Evolutionary conservation across 2,329 filamentous ascomycete genomes (phyloP).

Genomic region (Mollisia scopiformis): DNA sequence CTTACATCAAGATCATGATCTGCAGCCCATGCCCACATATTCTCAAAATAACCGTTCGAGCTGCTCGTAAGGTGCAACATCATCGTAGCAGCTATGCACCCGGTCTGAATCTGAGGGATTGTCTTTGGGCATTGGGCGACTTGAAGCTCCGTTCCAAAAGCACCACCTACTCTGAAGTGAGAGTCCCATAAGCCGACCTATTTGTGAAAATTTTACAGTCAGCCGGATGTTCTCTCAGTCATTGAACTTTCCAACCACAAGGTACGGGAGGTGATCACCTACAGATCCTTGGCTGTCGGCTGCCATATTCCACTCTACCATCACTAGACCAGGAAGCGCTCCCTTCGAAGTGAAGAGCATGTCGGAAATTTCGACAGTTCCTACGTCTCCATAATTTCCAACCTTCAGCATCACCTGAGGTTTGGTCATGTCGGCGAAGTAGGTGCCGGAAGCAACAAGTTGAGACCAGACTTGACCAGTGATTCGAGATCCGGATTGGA

Average conservation of each 20-base stretch:
- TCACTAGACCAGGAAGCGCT: constrained; percentile 38
- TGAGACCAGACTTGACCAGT: constrained; percentile 46
- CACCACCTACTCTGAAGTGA: constrained; percentile 43
- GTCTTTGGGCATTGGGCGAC: constrained; percentile 36
- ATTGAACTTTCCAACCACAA: too few species aligned
- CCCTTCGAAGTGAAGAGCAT: constrained; percentile 46
- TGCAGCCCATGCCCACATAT: constrained; percentile 26
- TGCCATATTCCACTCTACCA: constrained; percentile 44
- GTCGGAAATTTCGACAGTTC: constrained; percentile 44
- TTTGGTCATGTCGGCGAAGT: constrained; percentile 42
- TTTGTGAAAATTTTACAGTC: too few species aligned
- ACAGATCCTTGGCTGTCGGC: constrained; percentile 35
- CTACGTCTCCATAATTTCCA: constrained; percentile 45
- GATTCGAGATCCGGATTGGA: too few species aligned
- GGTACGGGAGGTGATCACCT: too few species aligned
- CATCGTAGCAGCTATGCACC: constrained; percentile 21
- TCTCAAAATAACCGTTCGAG: constrained; percentile 27
- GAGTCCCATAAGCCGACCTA: constrained; percentile 38
- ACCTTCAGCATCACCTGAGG: constrained; percentile 24
- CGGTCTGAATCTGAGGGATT: constrained; percentile 31
- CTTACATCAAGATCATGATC: constrained; percentile 33
- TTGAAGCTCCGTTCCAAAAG: constrained; percentile 39
- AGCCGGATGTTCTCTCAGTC: too few species aligned
- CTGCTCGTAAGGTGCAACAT: constrained; percentile 24
- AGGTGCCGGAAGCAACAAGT: constrained; percentile 37